These are phyloP conservation scores for Camelina hispida DNA, from an alignment of 345 rosid species.

Conservation along the genomic window DNA sequence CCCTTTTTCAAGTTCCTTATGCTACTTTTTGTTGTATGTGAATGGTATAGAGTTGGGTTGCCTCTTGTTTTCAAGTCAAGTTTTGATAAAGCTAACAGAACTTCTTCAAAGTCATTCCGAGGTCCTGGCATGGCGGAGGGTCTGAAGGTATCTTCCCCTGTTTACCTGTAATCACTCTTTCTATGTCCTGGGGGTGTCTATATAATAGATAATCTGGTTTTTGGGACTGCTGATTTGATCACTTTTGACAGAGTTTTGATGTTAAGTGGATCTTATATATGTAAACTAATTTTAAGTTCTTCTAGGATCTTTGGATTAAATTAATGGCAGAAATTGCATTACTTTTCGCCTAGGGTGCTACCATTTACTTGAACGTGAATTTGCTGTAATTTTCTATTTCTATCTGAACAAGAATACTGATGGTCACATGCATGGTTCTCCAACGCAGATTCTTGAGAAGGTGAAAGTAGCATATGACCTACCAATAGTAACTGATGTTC, in stretches of 20 bases:
- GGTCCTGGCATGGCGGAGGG: slow-evolving; percentile 97
- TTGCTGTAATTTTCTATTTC: not conserved
- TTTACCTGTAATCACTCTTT: slow-evolving; percentile 1
- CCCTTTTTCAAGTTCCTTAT: slow-evolving; percentile 16
- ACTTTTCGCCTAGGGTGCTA: not conserved
- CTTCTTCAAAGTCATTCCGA: slow-evolving; percentile 92
- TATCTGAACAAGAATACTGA: slow-evolving; percentile 15
- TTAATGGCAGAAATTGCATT: slow-evolving; percentile 1
- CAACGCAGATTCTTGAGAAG: slow-evolving; percentile 90
- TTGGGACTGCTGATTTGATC: slow-evolving; percentile 13
- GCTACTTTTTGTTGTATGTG: slow-evolving; percentile 14
- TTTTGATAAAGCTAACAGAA: slow-evolving; percentile 96
- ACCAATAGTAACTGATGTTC: slow-evolving; percentile 95
- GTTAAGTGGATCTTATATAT: not conserved
- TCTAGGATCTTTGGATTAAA: not conserved
- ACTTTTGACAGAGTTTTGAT: not conserved
- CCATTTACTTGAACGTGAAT: not conserved
- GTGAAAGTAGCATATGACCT: slow-evolving; percentile 85
- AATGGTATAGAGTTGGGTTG: slow-evolving; percentile 71
- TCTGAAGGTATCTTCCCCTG: slow-evolving; percentile 63
- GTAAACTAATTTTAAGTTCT: not conserved
- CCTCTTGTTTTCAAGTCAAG: slow-evolving; percentile 94
- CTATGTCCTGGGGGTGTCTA: slow-evolving; percentile 5
- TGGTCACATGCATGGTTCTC: slow-evolving; percentile 31
- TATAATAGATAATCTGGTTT: not conserved